Conservation (phyloP, 1,284 basidiomycete species). For the Tremellales sp. region DNA sequence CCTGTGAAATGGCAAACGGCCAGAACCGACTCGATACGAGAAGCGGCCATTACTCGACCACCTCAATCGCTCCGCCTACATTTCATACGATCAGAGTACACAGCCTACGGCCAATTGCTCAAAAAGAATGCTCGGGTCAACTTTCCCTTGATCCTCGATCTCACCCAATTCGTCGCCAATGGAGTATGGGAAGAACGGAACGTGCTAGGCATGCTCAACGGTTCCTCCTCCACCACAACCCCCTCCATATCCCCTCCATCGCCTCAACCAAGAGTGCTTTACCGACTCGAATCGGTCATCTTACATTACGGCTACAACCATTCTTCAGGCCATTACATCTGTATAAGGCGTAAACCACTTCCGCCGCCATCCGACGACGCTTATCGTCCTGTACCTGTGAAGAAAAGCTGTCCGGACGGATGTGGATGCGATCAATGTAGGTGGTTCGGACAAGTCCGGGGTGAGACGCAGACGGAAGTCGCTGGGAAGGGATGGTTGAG, state of each 20-base stretch:
- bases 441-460: slow-evolving; percentile 34
- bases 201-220: slow-evolving; percentile 7
- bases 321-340: slow-evolving; percentile 85
- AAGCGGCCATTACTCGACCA: slow-evolving; percentile 55
- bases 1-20: slow-evolving; percentile 38
- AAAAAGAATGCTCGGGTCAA: slow-evolving; percentile 76
- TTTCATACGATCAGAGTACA: slow-evolving; percentile 76
- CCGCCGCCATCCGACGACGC: background rate
- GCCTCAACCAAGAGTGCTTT: slow-evolving; percentile 58
- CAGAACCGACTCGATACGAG: slow-evolving; percentile 33
- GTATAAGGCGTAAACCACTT: slow-evolving; percentile 74
- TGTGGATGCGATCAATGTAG: slow-evolving; percentile 32
- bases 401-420: slow-evolving; percentile 35
- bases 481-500: slow-evolving; percentile 62
- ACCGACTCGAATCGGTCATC: slow-evolving; percentile 74
- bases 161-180: slow-evolving; percentile 61
- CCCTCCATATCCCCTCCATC: background rate
- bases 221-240: background rate
- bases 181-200: slow-evolving; percentile 39
- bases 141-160: slow-evolving; percentile 79
- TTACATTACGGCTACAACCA: slow-evolving; percentile 81
- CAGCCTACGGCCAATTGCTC: slow-evolving; percentile 62
- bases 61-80: slow-evolving; percentile 78
- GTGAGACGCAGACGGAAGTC: slow-evolving; percentile 32
- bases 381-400: slow-evolving; percentile 17